Percentiles rank a stretch among this genome's conserved stretches.
These are phyloP conservation scores for Colletotrichum lentis DNA, from an alignment of 2,329 filamentous ascomycete species.

Conservation along the genomic window DNA sequence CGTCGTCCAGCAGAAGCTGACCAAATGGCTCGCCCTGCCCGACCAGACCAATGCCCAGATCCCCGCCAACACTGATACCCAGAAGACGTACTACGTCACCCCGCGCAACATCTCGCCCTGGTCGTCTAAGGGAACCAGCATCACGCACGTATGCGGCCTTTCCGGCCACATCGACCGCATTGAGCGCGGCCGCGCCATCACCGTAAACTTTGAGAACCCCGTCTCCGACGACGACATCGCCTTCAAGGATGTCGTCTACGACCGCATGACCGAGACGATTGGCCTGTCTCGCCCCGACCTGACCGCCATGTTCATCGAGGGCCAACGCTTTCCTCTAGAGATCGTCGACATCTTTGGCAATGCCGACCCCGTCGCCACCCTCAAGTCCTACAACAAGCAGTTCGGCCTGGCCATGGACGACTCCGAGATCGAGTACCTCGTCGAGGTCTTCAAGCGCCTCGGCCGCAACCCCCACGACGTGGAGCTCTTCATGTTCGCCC, in stretches of 20 bases:
- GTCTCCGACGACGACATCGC: slow-evolving; percentile 56
- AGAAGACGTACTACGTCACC: slow-evolving; percentile 67
- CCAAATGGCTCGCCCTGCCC: slow-evolving; percentile 50
- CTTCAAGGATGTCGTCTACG: slow-evolving; percentile 78
- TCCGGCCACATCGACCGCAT: slow-evolving; percentile 76
- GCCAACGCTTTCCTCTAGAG: slow-evolving; percentile 67
- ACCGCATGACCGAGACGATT: slow-evolving; percentile 94
- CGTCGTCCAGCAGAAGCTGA: slow-evolving; percentile 54
- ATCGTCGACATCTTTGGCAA: slow-evolving; percentile 77
- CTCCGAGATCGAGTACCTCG: slow-evolving; percentile 91
- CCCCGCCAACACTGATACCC: slow-evolving; percentile 51
- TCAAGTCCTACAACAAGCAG: slow-evolving; percentile 84
- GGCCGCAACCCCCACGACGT: slow-evolving; percentile 81
- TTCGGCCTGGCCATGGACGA: slow-evolving; percentile 87
- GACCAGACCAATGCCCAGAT: slow-evolving; percentile 57
- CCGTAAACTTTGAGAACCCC: slow-evolving; percentile 66
- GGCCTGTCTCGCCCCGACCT: slow-evolving; percentile 72
- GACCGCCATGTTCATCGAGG: slow-evolving; percentile 79
- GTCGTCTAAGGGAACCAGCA: slow-evolving; percentile 96
- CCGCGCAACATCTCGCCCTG: slow-evolving; percentile 93
- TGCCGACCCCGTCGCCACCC: slow-evolving; percentile 71
- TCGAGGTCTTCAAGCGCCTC: slow-evolving; percentile 61
- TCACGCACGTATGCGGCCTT: slow-evolving; percentile 89
- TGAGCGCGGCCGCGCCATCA: slow-evolving; percentile 84
- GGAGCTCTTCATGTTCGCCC: slow-evolving; percentile 98